Evolutionary conservation across 306 rosid genomes (phyloP), one percentile per base, ranked within the genome.

Genomic region (Inga laurina): DNA sequence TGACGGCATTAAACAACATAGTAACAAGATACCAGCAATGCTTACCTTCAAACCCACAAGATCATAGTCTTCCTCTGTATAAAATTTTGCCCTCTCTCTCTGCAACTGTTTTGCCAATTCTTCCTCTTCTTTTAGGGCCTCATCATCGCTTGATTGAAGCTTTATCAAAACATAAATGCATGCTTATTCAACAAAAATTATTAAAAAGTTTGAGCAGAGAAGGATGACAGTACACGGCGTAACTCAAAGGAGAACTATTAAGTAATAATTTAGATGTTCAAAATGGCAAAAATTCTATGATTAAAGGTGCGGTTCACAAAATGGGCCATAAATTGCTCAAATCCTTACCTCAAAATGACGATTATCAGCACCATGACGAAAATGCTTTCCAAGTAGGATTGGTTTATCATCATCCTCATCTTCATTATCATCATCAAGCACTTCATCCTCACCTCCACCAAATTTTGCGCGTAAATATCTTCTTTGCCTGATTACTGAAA

Each of bases 131-230:
- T 87, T 82, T 48, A 87, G 91, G 75, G 92, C 91, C 73, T 92
- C 97, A 68, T 93, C 98, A 46, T 92, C 99, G 52, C 97, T 93
- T 70, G 94, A 87, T 87, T 85, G 91, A 75, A 77, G 32, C 97
- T 93, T 78, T 77, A 86, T 77, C 32, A 75, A 71, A 86, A 78
- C 22, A 64, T 35, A 86, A 85, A 70, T 21, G 48, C 69, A 80
- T 48, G 43, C 62, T 80, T 73, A 82, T 54, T 79, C 75, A 77
- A 13, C 74, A 83, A 79, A 82, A 86, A 86, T 76, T 64, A 59
- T 11, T 48, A 81, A 75, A 79, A 76, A 75, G 51, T 51, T 73
- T 2, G 7, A 69, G 65, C 18, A 80, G 84, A 73, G 54, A 59
- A 76, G 79, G 52, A 19, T 43, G 51, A 66, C 30, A 75, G 43